A percentile compares a stretch with the other conserved stretches of the same genome.
Conservation (phyloP, 768 basidiomycete genomes). For the Termitomyces sp. region DNA sequence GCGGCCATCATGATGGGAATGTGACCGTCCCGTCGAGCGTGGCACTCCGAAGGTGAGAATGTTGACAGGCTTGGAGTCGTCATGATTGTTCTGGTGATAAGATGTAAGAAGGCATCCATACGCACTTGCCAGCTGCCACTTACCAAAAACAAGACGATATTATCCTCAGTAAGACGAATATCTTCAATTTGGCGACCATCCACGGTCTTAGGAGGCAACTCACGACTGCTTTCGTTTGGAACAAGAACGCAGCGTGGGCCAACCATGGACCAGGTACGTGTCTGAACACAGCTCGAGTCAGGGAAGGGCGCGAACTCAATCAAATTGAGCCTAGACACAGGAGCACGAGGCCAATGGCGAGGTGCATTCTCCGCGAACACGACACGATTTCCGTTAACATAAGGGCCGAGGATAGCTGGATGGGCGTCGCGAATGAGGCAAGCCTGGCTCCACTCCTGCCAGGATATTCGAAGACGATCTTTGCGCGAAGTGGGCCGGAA, state of each 20-base stretch:
- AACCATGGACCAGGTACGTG: constrained; percentile 36
- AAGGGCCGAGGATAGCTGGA: constrained; percentile 33
- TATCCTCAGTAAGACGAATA: constrained; percentile 57
- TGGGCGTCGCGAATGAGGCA: constrained; percentile 43
- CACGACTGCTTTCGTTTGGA: constrained; percentile 39
- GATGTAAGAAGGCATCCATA: not conserved
- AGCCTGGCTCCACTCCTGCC: constrained; percentile 54
- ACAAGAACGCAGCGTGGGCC: constrained; percentile 37
- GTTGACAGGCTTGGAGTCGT: constrained; percentile 37
- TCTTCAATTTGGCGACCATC: constrained; percentile 44
- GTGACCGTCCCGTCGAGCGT: constrained; percentile 15
- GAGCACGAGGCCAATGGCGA: constrained; percentile 14
- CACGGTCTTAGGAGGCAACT: constrained; percentile 41
- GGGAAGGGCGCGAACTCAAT: constrained; percentile 46
- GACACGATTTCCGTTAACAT: constrained; percentile 43
- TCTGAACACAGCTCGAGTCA: constrained; percentile 26
- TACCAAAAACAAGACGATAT: constrained; percentile 55
- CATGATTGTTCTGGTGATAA: constrained; percentile 31
- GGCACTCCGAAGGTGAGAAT: constrained; percentile 45
- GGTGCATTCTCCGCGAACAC: constrained; percentile 40
- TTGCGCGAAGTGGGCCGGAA: constrained; percentile 40
- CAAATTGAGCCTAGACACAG: constrained; percentile 27
- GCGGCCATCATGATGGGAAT: constrained; percentile 23
- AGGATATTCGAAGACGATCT: constrained; percentile 44
- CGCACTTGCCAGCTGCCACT: constrained; percentile 15